Conservation (phyloP, 2,329 filamentous ascomycete species). For the Ceratocystis huliohia region DNA sequence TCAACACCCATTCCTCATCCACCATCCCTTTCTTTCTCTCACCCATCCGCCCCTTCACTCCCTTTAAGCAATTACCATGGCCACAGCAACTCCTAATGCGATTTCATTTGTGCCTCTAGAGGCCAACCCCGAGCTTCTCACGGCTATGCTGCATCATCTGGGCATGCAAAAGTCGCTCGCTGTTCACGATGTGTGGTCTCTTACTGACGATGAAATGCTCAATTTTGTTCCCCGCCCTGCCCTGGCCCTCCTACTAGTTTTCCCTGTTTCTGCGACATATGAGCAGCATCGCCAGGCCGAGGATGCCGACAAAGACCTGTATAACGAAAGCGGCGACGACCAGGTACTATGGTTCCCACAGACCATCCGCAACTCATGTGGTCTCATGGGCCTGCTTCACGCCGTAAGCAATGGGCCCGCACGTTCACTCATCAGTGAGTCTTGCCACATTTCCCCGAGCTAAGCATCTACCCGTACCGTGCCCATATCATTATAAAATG, state of each 20-base stretch:
- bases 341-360: slow-evolving; percentile 92
- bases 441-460: slow-evolving; percentile 8
- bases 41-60: neutral
- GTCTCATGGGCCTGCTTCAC: slow-evolving; percentile 78
- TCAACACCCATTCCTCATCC: neutral
- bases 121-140: slow-evolving; percentile 82
- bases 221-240: slow-evolving; percentile 79
- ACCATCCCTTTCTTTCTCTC: neutral
- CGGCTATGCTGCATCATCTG: slow-evolving; percentile 64
- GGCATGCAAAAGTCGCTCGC: slow-evolving; percentile 65
- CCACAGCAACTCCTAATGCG: slow-evolving; percentile 2
- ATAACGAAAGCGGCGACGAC: slow-evolving; percentile 50
- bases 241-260: slow-evolving; percentile 79
- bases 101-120: slow-evolving; percentile 45
- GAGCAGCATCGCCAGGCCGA: slow-evolving; percentile 63
- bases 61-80: slow-evolving; percentile 9
- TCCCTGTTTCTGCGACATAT: slow-evolving; percentile 70
- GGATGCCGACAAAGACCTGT: slow-evolving; percentile 51
- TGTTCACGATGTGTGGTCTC: slow-evolving; percentile 84
- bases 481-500: neutral
- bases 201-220: slow-evolving; percentile 74
- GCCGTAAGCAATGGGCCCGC: slow-evolving; percentile 67
- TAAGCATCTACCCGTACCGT: neutral
- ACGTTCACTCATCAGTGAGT: slow-evolving; percentile 44
- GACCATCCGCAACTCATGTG: slow-evolving; percentile 88